Evolutionary conservation across 169 alveolate genomes (phyloP).

Genomic region (Plasmodium coatneyi): DNA sequence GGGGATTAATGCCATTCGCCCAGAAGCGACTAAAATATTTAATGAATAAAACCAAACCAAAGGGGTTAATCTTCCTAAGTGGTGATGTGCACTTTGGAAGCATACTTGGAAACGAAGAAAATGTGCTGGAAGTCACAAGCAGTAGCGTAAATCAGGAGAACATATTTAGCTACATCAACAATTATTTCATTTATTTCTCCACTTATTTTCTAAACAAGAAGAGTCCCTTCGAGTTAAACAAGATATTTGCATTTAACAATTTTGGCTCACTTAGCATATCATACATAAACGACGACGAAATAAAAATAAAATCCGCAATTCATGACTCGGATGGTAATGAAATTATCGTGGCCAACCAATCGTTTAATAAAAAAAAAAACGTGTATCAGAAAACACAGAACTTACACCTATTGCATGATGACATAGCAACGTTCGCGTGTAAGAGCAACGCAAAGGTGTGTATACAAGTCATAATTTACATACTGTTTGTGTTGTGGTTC

Average conservation of each 20-base stretch:
- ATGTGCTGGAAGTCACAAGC: constrained; percentile 65
- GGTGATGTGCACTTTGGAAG: constrained; percentile 89
- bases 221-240: constrained; percentile 39
- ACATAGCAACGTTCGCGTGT: constrained; percentile 42
- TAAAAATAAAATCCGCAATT: constrained; percentile 28
- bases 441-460: constrained; percentile 14
- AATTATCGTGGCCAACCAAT: constrained; percentile 50
- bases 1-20: constrained; percentile 89
- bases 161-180: constrained; percentile 21
- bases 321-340: constrained; percentile 58
- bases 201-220: constrained; percentile 8
- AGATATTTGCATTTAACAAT: constrained; percentile 46
- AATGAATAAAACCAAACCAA: constrained; percentile 84
- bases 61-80: constrained; percentile 85
- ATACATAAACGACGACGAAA: constrained; percentile 29
- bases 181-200: constrained; percentile 18
- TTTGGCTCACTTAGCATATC: constrained; percentile 41
- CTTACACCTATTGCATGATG: constrained; percentile 57
- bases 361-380: constrained; percentile 52
- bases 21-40: constrained; percentile 80
- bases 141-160: constrained; percentile 68
- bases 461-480: constrained; percentile 23
- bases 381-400: constrained; percentile 30
- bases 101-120: constrained; percentile 78
- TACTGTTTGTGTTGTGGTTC: constrained; percentile 36